Evolutionary conservation across 202 grass and related monocot species (phyloP), one percentile per base, ranked within the genome.

Genomic region (Elaeis oleifera): DNA sequence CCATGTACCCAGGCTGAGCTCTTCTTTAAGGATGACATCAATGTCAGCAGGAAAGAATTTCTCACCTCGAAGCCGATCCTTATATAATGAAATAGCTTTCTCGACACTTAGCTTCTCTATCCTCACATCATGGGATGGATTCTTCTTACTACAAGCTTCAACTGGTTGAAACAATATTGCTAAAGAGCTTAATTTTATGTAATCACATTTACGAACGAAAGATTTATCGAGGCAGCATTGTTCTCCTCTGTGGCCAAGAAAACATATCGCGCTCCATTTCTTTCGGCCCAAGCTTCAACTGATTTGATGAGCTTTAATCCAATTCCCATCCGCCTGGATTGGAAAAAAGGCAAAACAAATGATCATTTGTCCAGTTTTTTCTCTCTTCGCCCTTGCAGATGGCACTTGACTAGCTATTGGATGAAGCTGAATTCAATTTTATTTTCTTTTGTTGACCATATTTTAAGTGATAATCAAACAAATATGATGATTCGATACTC

Each of bases 1-100:
- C 68, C 68, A 60, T 17, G 68, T 71, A 20, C 56, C 68, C 3
- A 71, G 56, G 56, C 56, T 60, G 1, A 48, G 68, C 21, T 56
- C 22, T 24, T 56, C 22, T 13, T 4, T 22, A 4, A 71, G 68
- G 25, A 60, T 58, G 16, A 21, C 39, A 26, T 60, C 55, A 16
- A 71, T 49, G 15, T 51, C 68, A 5, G 56, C 17, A 48, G 68
- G 44, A 26, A 56, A 71, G 55, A 60, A 18, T 17, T 56, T 56
- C 56, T 71, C 44, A 49, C 32, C 23, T 17, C 31, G 32, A 22
- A 71, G 58, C 6, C 56, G 68, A 25, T 58, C 39, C 23, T 71
- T 60, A 44, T 60, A 60, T 48, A 71, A 7, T 49, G 59, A 6
- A 4, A 15, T 49, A 24, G 56, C 68, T 49, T 71, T 29, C 21